These are phyloP conservation scores for Elaeagnus macrophylla DNA, from an alignment of 306 rosid genomes.

Conservation along the genomic window DNA sequence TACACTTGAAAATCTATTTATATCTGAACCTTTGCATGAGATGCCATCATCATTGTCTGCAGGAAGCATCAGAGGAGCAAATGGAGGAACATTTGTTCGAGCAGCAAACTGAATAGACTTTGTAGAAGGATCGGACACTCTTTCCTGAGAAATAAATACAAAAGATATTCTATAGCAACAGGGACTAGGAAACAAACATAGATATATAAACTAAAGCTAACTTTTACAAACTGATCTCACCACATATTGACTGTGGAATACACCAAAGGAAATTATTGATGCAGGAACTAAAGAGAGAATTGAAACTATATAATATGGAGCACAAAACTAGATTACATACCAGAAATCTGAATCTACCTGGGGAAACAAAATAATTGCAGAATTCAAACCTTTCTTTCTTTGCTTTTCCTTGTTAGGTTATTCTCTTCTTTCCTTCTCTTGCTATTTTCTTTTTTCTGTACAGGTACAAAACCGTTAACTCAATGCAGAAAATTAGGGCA, in stretches of 20 bases:
- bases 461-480: conserved; percentile 11
- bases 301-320: too few species aligned
- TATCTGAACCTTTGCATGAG: conserved; percentile 65
- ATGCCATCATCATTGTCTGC: conserved; percentile 87
- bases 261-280: too few species aligned
- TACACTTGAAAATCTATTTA: too few species aligned
- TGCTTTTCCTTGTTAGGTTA: conserved; percentile 61
- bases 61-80: conserved; percentile 58
- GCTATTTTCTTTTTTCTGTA: conserved; percentile 92
- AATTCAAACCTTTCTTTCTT: conserved; percentile 73
- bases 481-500: conserved; percentile 1
- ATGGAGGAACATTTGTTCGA: conserved; percentile 62
- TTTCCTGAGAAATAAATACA: conserved; percentile 40
- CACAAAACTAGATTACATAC: too few species aligned
- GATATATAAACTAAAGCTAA: conserved; percentile 3
- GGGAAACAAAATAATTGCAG: conserved; percentile 4
- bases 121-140: conserved; percentile 68
- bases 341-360: neutral
- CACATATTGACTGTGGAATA: too few species aligned
- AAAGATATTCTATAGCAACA: neutral
- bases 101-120: conserved; percentile 63
- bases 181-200: conserved; percentile 7
- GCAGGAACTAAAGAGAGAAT: too few species aligned
- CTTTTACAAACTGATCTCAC: too few species aligned
- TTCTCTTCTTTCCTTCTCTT: conserved; percentile 95